These are phyloP conservation scores for Vicia sativa DNA, from an alignment of 306 rosid genomes.

Conservation along the genomic window DNA sequence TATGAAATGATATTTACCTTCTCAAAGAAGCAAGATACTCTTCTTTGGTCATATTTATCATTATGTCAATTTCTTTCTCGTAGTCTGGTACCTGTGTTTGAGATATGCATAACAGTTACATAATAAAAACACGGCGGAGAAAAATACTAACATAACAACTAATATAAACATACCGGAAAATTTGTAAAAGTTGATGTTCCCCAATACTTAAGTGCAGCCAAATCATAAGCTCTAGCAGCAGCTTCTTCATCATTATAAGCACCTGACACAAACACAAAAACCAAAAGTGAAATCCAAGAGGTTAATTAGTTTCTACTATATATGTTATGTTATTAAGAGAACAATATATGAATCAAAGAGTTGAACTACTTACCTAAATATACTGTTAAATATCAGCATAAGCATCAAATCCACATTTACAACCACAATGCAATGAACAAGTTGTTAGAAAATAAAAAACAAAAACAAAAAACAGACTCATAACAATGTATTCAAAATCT, in stretches of 20 bases:
- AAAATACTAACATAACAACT: not conserved
- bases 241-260: slow-evolving; percentile 96
- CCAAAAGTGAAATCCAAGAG: not conserved
- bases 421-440: slow-evolving; percentile 33
- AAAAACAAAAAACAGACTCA: not conserved
- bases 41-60: slow-evolving; percentile 79
- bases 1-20: slow-evolving; percentile 54
- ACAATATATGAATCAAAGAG: slow-evolving; percentile 13
- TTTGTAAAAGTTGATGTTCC: slow-evolving; percentile 82
- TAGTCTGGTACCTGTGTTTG: slow-evolving; percentile 61
- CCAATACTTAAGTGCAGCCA: slow-evolving; percentile 93
- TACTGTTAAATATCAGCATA: slow-evolving; percentile 56
- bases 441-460: slow-evolving; percentile 29
- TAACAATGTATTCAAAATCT: slow-evolving; percentile 12
- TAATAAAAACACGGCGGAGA: not conserved
- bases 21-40: slow-evolving; percentile 89
- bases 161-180: slow-evolving; percentile 53
- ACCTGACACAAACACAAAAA: slow-evolving; percentile 54
- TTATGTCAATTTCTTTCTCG: slow-evolving; percentile 72
- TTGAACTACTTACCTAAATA: slow-evolving; percentile 62
- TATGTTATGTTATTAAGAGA: not conserved
- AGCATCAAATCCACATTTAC: slow-evolving; percentile 31
- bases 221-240: slow-evolving; percentile 93
- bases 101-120: slow-evolving; percentile 18
- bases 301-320: slow-evolving; percentile 16